Conservation (phyloP, 2,329 filamentous ascomycete genomes). For the Pestalotiopsis sp. region DNA sequence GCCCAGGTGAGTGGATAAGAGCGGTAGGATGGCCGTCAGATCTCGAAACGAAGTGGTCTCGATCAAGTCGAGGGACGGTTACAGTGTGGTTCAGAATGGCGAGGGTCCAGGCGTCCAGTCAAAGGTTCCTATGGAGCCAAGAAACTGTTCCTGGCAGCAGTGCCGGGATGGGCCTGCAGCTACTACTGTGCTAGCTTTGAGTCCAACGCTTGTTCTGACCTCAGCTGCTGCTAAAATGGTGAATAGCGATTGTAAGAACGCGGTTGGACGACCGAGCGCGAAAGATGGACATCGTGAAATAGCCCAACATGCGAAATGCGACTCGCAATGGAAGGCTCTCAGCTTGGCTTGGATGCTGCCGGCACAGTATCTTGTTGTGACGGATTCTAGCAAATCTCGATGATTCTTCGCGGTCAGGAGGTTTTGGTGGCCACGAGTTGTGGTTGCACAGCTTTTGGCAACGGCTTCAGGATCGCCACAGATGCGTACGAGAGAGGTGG, state of each 20-base stretch:
- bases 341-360: not conserved
- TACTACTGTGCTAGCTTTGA: not conserved
- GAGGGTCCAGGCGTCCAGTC: constrained; percentile 3
- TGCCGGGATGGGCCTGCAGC: constrained; percentile 8
- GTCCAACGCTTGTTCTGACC: constrained; percentile 5
- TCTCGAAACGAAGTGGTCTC: constrained; percentile 18
- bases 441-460: constrained; percentile 1
- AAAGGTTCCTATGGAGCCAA: constrained; percentile 1
- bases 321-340: not conserved
- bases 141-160: constrained; percentile 3
- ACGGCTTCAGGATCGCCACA: constrained; percentile 9
- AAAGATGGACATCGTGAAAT: not conserved
- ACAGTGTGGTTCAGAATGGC: constrained; percentile 15
- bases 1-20: not conserved
- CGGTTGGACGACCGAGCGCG: not conserved
- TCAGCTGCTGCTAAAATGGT: constrained; percentile 1
- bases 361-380: not conserved
- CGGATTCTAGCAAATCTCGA: not conserved
- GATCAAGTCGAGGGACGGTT: constrained; percentile 16
- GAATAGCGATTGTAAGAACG: not conserved
- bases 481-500: constrained; percentile 14
- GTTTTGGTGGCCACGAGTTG: not conserved
- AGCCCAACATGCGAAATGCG: too few species aligned
- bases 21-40: constrained; percentile 8
- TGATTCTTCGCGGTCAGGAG: not conserved